Evolutionary conservation across 331 rosid genomes (phyloP).

Genomic region (Prunus yedoensis): DNA sequence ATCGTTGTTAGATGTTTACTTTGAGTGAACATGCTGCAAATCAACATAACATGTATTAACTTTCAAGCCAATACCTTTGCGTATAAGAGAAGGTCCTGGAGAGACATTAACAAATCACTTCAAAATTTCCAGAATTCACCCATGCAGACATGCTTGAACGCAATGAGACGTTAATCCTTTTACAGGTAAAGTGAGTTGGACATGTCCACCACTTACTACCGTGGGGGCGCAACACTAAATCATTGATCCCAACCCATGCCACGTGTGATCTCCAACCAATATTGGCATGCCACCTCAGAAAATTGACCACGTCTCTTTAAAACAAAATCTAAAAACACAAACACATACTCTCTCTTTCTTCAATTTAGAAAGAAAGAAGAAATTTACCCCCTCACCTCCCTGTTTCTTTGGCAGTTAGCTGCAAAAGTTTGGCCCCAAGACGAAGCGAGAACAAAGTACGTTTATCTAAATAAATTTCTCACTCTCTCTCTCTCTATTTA

Average conservation of each 20-base stretch:
- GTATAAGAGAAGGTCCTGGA: neutral
- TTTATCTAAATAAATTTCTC: neutral
- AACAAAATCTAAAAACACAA: neutral
- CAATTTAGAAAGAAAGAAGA: no score
- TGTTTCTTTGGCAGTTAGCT: slow-evolving; percentile 10
- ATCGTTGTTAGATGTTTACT: neutral
- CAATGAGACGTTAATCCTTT: slow-evolving; percentile 1
- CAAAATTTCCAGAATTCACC: no score
- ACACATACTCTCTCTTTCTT: neutral
- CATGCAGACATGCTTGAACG: slow-evolving; percentile 20
- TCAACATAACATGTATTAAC: neutral
- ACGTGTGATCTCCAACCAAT: slow-evolving; percentile 4
- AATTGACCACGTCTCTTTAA: slow-evolving; percentile 10
- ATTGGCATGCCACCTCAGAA: neutral
- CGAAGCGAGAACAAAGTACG: slow-evolving; percentile 20
- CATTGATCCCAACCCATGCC: neutral
- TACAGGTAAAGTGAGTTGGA: no score
- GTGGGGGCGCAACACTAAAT: neutral
- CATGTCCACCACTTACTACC: neutral
- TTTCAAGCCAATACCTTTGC: neutral
- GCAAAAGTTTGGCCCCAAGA: slow-evolving; percentile 8
- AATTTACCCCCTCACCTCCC: neutral
- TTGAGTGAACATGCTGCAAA: neutral
- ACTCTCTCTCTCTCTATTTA: neutral
- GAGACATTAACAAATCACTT: neutral